Percentiles rank a stretch among this genome's conserved stretches.
Evolutionary conservation across 176 grass and related monocot genomes (phyloP).

Genomic region (Elymus sibiricus): DNA sequence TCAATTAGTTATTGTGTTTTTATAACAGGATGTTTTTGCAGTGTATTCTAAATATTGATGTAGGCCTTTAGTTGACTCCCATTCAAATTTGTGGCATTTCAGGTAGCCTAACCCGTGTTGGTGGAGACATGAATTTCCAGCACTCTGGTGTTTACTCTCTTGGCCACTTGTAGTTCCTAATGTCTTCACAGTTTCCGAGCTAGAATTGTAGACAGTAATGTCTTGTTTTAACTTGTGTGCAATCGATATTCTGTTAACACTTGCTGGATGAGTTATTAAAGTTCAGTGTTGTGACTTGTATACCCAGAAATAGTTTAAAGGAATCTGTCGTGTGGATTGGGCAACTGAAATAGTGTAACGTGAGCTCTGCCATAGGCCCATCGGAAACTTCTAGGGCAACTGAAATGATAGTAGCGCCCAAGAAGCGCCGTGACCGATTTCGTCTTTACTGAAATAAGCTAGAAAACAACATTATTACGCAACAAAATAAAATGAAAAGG

Average conservation of each 20-base stretch:
- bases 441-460: too few relatives aligned
- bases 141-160: neutral
- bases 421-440: too few relatives aligned
- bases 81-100: neutral
- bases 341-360: neutral
- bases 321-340: neutral
- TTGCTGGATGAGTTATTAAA: constrained; percentile 10
- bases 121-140: neutral
- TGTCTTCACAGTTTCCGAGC: neutral
- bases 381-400: too few relatives aligned
- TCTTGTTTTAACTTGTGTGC: neutral
- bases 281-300: neutral
- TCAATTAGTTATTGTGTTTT: neutral
- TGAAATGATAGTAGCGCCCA: too few relatives aligned
- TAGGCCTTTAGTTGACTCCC: neutral
- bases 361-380: too few relatives aligned
- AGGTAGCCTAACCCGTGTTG: constrained; percentile 17
- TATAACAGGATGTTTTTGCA: neutral
- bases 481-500: too few relatives aligned
- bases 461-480: too few relatives aligned
- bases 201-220: neutral
- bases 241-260: neutral
- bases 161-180: neutral
- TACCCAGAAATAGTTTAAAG: neutral
- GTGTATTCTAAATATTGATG: neutral